Base-by-base conservation (phyloP, 2,329 filamentous ascomycete genomes). In the Colletotrichum sojae region DNA sequence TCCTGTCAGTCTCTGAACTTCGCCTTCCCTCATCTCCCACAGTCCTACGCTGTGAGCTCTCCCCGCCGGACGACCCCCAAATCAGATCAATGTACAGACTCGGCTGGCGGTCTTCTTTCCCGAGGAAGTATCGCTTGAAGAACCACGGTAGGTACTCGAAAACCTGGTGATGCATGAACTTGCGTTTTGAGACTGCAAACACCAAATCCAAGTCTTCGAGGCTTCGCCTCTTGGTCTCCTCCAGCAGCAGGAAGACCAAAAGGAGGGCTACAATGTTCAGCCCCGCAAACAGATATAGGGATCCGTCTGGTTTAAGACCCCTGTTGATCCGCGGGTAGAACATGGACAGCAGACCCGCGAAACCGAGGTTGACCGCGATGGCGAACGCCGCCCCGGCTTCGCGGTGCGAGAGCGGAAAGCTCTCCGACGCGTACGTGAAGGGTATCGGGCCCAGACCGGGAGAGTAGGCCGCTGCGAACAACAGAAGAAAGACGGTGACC, bases 351-450 rank as follows among this genome's bases (percentile, higher is more conserved):
- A 86, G 73, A 1, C 83, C 83, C 0, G 83, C 83, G 63, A 86
- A 85, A 36, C 83, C 76, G 3, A 86, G 77, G 70, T 86, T 86
- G 25, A 83, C 81, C 3, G 81, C 79, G 20, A 86, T 84, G 3
- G 84, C 83, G 31, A 84, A 82, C 0, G 85, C 82, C 27, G 82
- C 81, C 1, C 85, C 85, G 78, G 83, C 80, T 73, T 86, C 85
- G 68, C 84, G 79, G 69, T 86, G 82, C 5, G 82, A 83, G 1
- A 86, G 73, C 0, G 84, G 84, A 66, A 86, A 87, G 56, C 82
- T 83, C 71, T 86, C 85, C 4, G 84, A 84, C 13, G 84, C 84
- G 18, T 86, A 77, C 2, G 83, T 86, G 55, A 85, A 86, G 0
- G 84, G 83, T 12, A 86, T 85, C 0, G 84, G 84, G 0, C 84